These are phyloP conservation scores for Cymodocea nodosa DNA, from an alignment of 116 monocot genomes.

Conservation along the genomic window DNA sequence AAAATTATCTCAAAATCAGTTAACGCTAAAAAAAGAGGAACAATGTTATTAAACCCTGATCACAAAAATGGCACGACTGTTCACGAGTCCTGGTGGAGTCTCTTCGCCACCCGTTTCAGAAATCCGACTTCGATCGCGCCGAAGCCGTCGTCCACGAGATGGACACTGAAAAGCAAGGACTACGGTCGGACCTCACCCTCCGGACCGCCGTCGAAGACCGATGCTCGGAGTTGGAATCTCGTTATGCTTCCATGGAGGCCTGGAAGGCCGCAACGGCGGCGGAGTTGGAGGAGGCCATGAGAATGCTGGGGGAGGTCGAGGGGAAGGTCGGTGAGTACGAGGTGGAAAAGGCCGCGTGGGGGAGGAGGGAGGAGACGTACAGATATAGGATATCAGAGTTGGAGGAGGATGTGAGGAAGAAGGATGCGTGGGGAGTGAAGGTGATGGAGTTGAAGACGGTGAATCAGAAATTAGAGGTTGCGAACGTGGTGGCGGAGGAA, in stretches of 20 bases:
- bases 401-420: constrained; percentile 5
- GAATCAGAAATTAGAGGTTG: background rate
- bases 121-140: background rate
- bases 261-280: background rate
- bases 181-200: background rate
- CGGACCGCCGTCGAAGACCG: background rate
- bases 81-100: no score
- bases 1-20: no score
- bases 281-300: background rate
- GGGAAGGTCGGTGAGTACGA: background rate
- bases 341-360: background rate
- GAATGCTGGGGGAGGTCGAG: no score
- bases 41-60: no score
- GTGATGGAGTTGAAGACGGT: background rate
- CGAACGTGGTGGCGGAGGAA: background rate
- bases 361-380: background rate
- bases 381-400: background rate
- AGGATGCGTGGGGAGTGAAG: no score
- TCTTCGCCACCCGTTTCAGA: background rate
- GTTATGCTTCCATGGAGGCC: background rate
- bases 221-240: background rate
- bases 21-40: no score
- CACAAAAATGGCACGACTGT: no score
- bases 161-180: background rate
- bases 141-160: background rate